Evolutionary conservation across 495 filamentous ascomycete genomes (phyloP), one percentile per base, ranked within the genome.

Genomic region (Penicillium crystallinum): DNA sequence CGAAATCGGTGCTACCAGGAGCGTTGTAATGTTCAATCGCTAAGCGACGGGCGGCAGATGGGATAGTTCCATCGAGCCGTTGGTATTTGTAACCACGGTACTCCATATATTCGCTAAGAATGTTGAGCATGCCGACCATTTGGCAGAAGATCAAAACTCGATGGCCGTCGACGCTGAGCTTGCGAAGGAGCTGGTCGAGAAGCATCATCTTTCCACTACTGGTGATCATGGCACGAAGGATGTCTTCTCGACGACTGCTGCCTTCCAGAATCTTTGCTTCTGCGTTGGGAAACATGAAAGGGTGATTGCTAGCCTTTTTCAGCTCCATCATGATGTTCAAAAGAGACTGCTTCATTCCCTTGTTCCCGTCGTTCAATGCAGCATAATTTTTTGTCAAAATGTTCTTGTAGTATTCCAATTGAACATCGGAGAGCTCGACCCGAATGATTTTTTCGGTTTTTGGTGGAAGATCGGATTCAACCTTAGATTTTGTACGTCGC

Each of bases 181-280:
- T 99, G 6, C 85, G 83, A 23, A 99, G 80, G 23, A 99, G 81
- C 61, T 88, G 89, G 54, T 99, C 92, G 11, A 99, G 82, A 41
- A 99, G 79, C 86, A 97, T 96, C 92, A 99, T 96, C 71, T 99
- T 99, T 52, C 93, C 93, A 66, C 95, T 97, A 59, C 89, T 95
- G 11, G 89, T 91, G 59, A 99, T 95, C 53, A 97, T 80, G 36
- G 84, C 87, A 63, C 92, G 88, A 57, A 97, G 78, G 40, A 88
- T 81, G 64, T 97, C 93, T 61, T 97, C 91, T 14, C 89, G 87
- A 10, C 87, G 81, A 22, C 77, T 77, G 62, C 83, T 87, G 9
- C 85, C 88, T 50, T 80, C 83, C 31, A 97, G 69, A 41, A 96
- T 87, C 35, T 85, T 87, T 29, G 92, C 89, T 66, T 97, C 93